Evolutionary conservation across 192 early-diverging fungal species (phyloP).

Genomic region (Gonapodya sp.): DNA sequence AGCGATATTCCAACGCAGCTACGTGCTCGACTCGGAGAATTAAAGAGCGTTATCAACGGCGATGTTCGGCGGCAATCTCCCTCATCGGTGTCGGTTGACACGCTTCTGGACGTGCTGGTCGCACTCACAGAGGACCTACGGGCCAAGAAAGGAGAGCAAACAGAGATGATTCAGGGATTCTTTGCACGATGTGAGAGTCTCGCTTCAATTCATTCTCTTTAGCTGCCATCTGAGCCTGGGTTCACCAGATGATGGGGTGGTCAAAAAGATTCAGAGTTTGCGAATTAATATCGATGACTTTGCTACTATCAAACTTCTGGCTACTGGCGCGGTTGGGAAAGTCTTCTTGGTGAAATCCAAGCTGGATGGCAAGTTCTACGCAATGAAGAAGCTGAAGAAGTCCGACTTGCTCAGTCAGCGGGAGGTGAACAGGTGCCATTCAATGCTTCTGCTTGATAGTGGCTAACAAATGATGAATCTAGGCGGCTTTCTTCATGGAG

Average conservation of each 20-base stretch:
- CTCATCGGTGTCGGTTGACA: background rate
- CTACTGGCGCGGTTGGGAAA: conserved; percentile 64
- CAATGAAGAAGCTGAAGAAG: conserved; percentile 72
- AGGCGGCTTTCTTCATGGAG: conserved; percentile 86
- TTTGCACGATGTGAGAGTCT: background rate
- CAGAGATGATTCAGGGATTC: background rate
- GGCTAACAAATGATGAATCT: conserved; percentile 11
- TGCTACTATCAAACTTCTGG: conserved; percentile 61
- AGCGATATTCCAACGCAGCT: background rate
- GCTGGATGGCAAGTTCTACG: conserved; percentile 58
- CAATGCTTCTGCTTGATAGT: background rate
- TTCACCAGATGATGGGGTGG: conserved; percentile 32
- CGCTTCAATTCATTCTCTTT: background rate
- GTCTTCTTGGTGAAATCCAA: conserved; percentile 73
- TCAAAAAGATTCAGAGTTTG: conserved; percentile 29
- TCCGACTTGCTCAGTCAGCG: conserved; percentile 55
- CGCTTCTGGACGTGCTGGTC: conserved; percentile 5
- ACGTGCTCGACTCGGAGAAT: background rate
- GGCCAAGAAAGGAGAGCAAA: background rate
- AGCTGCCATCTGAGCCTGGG: background rate
- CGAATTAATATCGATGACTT: conserved; percentile 65
- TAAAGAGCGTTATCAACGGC: background rate
- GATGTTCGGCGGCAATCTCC: background rate
- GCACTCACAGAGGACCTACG: background rate
- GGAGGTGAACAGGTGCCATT: conserved; percentile 54